These are phyloP conservation scores for Camillea tinctor DNA, from an alignment of 2,329 filamentous ascomycete species.

Conservation along the genomic window DNA sequence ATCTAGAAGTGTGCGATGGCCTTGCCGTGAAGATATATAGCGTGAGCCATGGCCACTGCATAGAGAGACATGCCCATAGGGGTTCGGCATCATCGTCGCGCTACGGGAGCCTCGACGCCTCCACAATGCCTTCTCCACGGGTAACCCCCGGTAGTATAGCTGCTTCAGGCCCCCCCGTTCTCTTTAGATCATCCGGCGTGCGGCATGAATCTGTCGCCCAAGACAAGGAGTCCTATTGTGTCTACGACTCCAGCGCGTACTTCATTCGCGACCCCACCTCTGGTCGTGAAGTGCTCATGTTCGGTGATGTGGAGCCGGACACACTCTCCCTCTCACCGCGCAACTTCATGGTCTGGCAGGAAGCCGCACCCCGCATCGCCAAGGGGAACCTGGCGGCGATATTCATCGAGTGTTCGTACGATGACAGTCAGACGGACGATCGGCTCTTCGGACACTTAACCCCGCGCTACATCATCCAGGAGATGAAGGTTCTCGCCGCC, in stretches of 20 bases:
- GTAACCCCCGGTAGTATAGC: slow-evolving; percentile 23
- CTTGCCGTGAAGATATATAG: slow-evolving; percentile 85
- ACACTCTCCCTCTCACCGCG: slow-evolving; percentile 77
- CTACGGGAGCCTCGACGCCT: slow-evolving; percentile 49
- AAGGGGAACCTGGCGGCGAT: slow-evolving; percentile 72
- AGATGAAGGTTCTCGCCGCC: slow-evolving; percentile 69
- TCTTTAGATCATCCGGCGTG: slow-evolving; percentile 30
- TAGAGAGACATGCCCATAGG: slow-evolving; percentile 68
- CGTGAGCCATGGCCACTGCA: slow-evolving; percentile 88
- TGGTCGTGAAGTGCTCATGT: slow-evolving; percentile 80
- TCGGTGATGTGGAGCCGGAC: slow-evolving; percentile 94
- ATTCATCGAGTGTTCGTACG: slow-evolving; percentile 95
- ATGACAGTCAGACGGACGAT: slow-evolving; percentile 73
- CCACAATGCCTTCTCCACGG: slow-evolving; percentile 23
- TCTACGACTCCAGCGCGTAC: slow-evolving; percentile 87
- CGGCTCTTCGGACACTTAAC: slow-evolving; percentile 86
- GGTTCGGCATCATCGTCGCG: slow-evolving; percentile 55
- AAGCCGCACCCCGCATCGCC: slow-evolving; percentile 82
- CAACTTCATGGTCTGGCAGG: slow-evolving; percentile 80
- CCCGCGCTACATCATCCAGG: slow-evolving; percentile 76
- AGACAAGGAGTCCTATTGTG: slow-evolving; percentile 56
- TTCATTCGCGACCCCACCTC: slow-evolving; percentile 78
- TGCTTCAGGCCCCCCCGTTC: slow-evolving; percentile 22
- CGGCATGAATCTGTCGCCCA: slow-evolving; percentile 16
- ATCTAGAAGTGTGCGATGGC: slow-evolving; percentile 84